Conservation (phyloP, 306 rosid species). For the Rubus parviflorus region DNA sequence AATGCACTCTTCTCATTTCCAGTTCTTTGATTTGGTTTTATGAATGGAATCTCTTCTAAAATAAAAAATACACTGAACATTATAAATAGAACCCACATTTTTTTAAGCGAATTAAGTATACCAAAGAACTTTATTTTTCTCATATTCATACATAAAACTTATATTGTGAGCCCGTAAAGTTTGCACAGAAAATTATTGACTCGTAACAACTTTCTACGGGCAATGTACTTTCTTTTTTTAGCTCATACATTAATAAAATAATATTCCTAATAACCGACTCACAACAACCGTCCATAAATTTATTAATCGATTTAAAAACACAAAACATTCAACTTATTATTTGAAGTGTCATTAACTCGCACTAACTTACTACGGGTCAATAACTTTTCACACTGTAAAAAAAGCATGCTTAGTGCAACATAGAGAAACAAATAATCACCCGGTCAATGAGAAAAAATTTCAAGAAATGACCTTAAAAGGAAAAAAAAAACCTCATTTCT, state of each 20-base stretch:
- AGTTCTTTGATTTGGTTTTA: not conserved
- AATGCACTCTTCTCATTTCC: not conserved
- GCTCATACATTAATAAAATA: no score
- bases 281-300: no score
- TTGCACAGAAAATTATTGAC: not conserved
- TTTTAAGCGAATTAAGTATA: not conserved
- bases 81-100: not conserved
- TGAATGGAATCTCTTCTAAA: not conserved
- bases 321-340: not conserved
- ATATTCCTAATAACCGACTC: no score
- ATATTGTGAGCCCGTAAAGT: no score
- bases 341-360: not conserved
- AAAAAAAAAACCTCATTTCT: no score
- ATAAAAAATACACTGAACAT: not conserved
- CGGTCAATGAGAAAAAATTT: not conserved
- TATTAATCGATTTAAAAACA: not conserved
- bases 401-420: not conserved
- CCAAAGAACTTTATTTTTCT: not conserved
- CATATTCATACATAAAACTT: not conserved
- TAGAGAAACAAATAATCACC: no score
- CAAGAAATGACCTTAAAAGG: not conserved
- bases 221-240: not conserved
- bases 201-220: not conserved
- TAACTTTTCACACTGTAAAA: not conserved
- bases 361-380: not conserved